Percentiles rank a stretch among this genome's conserved stretches.
phyloP scores from a whole-genome alignment of 2,329 filamentous ascomycete species.

The Westerdykella aurantiaca region DNA sequence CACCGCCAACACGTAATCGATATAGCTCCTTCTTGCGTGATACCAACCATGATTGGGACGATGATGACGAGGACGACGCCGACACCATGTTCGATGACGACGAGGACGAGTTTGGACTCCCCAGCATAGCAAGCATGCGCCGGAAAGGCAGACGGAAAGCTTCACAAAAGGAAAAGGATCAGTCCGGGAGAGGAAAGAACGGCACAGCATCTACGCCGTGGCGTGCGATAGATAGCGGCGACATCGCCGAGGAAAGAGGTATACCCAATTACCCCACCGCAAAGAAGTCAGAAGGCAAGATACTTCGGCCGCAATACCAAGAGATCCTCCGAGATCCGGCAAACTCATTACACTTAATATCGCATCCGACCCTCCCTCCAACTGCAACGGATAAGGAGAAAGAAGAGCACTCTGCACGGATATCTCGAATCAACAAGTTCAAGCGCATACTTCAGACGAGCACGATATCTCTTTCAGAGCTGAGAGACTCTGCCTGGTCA shows the following conservation, averaged over 20 bases:
- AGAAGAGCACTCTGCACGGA: constrained; percentile 79
- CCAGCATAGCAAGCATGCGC: constrained; percentile 87
- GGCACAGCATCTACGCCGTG: constrained; percentile 22
- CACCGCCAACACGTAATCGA: constrained; percentile 58
- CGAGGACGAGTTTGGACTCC: constrained; percentile 91
- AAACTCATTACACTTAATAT: constrained; percentile 90
- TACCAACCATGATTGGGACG: constrained; percentile 76
- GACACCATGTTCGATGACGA: constrained; percentile 82
- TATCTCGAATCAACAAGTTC: constrained; percentile 96
- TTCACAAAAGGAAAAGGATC: constrained; percentile 42
- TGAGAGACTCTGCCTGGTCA: constrained; percentile 85
- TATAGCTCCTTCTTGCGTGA: constrained; percentile 79
- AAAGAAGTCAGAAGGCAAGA: constrained; percentile 89
- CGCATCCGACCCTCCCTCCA: constrained; percentile 68
- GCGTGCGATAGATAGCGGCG: constrained; percentile 74
- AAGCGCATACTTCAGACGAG: constrained; percentile 92
- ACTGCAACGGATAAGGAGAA: constrained; percentile 76
- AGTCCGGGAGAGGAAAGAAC: constrained; percentile 27
- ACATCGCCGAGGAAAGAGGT: constrained; percentile 88
- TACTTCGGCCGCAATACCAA: constrained; percentile 93
- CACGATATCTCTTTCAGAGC: constrained; percentile 76
- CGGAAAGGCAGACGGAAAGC: constrained; percentile 55
- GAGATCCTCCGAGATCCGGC: constrained; percentile 82
- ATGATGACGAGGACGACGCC: constrained; percentile 58
- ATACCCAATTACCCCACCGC: constrained; percentile 77